phyloP scores from a whole-genome alignment of 208 protist species.

The Wallacemonas collosoma region DNA sequence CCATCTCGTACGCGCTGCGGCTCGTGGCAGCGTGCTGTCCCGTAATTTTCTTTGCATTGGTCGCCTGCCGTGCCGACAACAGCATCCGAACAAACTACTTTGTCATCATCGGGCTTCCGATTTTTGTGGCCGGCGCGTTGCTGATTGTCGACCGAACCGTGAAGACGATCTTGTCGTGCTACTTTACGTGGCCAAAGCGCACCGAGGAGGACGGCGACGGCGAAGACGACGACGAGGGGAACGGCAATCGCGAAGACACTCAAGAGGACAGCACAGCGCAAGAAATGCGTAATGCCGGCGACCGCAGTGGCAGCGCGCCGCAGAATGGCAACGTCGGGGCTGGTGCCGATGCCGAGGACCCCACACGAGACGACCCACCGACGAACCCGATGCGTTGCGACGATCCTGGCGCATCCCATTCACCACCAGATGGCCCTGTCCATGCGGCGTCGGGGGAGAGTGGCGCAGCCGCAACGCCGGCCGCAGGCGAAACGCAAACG shows the following conservation, averaged over 20 bases:
- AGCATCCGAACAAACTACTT: slow-evolving; percentile 73
- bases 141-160: slow-evolving; percentile 38
- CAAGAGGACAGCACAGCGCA: neutral
- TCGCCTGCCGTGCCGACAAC: slow-evolving; percentile 69
- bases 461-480: neutral
- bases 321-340: neutral
- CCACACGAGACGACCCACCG: neutral
- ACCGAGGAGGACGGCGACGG: neutral
- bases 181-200: slow-evolving; percentile 14
- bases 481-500: neutral
- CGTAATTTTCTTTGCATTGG: slow-evolving; percentile 53
- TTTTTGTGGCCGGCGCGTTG: slow-evolving; percentile 37
- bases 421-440: too few species aligned
- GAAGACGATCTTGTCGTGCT: slow-evolving; percentile 14
- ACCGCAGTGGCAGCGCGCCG: neutral
- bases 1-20: slow-evolving; percentile 35
- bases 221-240: neutral
- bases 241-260: neutral
- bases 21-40: slow-evolving; percentile 35
- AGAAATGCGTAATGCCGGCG: neutral
- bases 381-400: too few species aligned
- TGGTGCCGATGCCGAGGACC: neutral
- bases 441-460: too few species aligned
- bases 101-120: slow-evolving; percentile 58
- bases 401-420: too few species aligned